Base-by-base conservation (phyloP, 108 stramenopile genomes). In the Cyclostephanos tholiformis region DNA sequence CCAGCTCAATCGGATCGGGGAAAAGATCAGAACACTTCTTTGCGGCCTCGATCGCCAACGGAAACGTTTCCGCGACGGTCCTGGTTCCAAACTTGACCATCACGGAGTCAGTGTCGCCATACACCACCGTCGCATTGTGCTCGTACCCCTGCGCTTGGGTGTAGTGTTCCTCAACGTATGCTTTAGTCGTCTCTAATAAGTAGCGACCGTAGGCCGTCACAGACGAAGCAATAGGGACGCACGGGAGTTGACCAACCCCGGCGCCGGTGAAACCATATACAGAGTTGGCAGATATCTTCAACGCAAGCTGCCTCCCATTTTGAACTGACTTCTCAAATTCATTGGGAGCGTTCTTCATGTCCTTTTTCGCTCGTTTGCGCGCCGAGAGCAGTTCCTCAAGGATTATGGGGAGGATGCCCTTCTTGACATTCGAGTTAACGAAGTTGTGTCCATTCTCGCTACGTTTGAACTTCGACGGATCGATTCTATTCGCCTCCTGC, bases 201-300 rank as follows among this genome's bases (percentile, higher is more conserved):
- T 86, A 85, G 14, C 99, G 88, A 10, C 99, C 99, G 75, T 98
- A 99, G 4, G 94, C 91, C 11, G 99, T 99, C 38, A 96, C 95
- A 52, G 97, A 88, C 27, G 97, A 96, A 4, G 99, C 98, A 83
- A 99, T 99, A 19, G 97, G 95, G 32, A 99, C 86, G 72, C 99
- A 99, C 8, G 99, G 99, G 58, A 99, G 84, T 73, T 98, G 97
- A 4, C 99, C 99, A 0, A 99, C 97, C 0, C 95, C 95, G 20
- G 99, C 99, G 64, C 99, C 99, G 0, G 99, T 99, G 83, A 99
- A 99, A 1, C 99, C 99, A 74, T 99, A 99, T 11, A 99, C 99
- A 14, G 95, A 96, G 94, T 99, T 99, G 30, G 99, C 99, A 0
- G 96, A 97, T 29, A 98, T 86, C 83, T 99, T 99, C 65, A 99